Evolutionary conservation across 1,284 basidiomycete species (phyloP).

Genomic region (Moesziomyces sp.): DNA sequence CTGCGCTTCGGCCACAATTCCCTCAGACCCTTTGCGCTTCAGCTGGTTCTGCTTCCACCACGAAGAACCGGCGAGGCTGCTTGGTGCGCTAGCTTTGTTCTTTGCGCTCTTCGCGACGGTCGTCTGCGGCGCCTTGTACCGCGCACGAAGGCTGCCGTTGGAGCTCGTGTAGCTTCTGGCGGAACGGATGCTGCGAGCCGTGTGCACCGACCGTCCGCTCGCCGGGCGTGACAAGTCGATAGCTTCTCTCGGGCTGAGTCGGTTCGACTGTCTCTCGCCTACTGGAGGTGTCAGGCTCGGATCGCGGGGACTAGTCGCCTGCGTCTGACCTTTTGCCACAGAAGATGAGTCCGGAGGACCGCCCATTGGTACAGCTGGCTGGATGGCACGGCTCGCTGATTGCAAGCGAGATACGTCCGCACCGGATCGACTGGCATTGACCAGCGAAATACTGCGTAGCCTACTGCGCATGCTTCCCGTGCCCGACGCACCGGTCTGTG

Average conservation of each 20-base stretch:
- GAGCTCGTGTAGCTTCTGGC: slow-evolving; percentile 10
- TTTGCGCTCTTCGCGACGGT: neutral
- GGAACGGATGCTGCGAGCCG: slow-evolving; percentile 4
- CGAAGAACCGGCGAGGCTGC: neutral
- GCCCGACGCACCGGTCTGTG: neutral
- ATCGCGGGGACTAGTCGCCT: neutral
- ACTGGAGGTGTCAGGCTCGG: neutral
- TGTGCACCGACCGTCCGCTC: neutral
- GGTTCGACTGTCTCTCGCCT: neutral
- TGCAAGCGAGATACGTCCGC: neutral
- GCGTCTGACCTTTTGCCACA: neutral
- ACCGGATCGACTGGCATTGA: neutral
- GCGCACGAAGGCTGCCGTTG: slow-evolving; percentile 9
- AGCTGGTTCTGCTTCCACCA: slow-evolving; percentile 26
- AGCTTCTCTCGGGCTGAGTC: neutral
- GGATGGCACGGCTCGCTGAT: neutral
- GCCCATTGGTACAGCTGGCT: neutral
- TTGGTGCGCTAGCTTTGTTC: neutral
- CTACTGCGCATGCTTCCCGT: slow-evolving; percentile 9
- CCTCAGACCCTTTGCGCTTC: slow-evolving; percentile 19
- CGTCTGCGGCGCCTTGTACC: slow-evolving; percentile 3
- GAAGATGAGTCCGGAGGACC: too few species aligned
- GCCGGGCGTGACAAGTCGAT: slow-evolving; percentile 3
- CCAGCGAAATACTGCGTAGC: slow-evolving; percentile 6
- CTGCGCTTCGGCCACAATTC: slow-evolving; percentile 9